Evolutionary conservation across 2,329 filamentous ascomycete species (phyloP).

Genomic region (Boeremia lycopersici): DNA sequence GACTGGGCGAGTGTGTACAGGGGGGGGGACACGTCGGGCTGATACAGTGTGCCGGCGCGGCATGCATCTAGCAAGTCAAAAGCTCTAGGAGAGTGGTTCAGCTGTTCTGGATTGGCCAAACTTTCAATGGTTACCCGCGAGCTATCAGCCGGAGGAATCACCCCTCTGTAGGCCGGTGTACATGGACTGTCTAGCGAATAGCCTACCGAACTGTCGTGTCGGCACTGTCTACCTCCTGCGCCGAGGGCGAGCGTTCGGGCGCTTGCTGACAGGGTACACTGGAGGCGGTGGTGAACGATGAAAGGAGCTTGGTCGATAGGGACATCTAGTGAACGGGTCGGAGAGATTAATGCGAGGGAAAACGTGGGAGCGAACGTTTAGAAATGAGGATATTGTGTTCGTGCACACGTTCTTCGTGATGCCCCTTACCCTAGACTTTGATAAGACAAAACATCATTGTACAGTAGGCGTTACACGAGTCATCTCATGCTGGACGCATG

Average conservation of each 20-base stretch:
- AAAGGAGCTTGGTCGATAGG: background rate
- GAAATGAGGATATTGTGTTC: background rate
- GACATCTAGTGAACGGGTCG: background rate
- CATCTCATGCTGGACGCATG: background rate
- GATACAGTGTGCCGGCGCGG: too few relatives aligned
- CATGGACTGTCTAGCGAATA: constrained; percentile 3
- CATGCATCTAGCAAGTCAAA: too few relatives aligned
- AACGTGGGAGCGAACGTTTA: constrained; percentile 6
- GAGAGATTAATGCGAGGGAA: background rate
- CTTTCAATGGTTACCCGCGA: too few relatives aligned
- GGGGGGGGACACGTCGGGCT: too few relatives aligned
- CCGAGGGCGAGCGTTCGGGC: background rate
- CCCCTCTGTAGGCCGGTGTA: constrained; percentile 1
- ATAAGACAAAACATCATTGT: background rate
- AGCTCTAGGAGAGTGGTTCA: too few relatives aligned
- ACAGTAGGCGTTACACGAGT: background rate
- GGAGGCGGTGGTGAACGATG: constrained; percentile 4
- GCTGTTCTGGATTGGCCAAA: too few relatives aligned
- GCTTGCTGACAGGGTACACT: background rate
- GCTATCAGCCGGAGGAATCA: too few relatives aligned
- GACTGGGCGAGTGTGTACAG: constrained; percentile 13
- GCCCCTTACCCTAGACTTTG: background rate
- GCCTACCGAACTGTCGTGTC: background rate
- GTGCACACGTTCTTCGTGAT: background rate
- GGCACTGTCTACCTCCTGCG: background rate